A percentile compares a stretch with the other conserved stretches of the same genome.
phyloP scores from a whole-genome alignment of 2,329 filamentous ascomycete species.

The Colletotrichum salicis region DNA sequence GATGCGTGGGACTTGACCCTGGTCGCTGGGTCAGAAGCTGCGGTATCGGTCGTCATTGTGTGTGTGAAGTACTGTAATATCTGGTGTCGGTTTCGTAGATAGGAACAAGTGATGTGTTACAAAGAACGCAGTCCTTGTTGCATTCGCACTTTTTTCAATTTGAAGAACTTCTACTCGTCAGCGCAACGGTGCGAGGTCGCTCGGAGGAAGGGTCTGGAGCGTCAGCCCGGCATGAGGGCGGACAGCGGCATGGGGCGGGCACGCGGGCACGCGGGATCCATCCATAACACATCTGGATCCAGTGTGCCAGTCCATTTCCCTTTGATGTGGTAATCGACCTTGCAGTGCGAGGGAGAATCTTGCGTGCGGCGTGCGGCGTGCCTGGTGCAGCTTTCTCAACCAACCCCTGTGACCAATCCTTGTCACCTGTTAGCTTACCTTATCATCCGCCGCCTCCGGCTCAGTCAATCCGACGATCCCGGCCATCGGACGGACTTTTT shows the following conservation, averaged over 20 bases:
- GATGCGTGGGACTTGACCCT: conserved; percentile 28
- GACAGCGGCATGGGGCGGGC: background rate
- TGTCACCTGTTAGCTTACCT: conserved; percentile 20
- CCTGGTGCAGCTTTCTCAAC: background rate
- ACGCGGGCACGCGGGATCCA: conserved; percentile 19
- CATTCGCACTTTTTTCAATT: background rate
- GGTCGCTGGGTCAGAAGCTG: conserved; percentile 21
- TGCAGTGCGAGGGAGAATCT: background rate
- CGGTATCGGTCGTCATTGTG: conserved; percentile 22
- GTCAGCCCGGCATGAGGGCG: conserved; percentile 20
- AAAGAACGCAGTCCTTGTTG: background rate
- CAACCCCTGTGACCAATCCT: conserved; percentile 11
- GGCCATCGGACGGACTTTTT: background rate
- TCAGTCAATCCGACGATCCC: conserved; percentile 6
- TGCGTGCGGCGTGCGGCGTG: background rate
- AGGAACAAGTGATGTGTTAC: conserved; percentile 1
- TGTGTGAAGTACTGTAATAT: background rate
- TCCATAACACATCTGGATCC: background rate
- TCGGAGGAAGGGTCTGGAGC: conserved; percentile 4
- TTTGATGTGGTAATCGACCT: conserved; percentile 28
- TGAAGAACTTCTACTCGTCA: conserved; percentile 18
- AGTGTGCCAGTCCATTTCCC: background rate
- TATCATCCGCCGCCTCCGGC: background rate
- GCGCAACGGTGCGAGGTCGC: conserved; percentile 16
- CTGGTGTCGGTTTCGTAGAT: background rate